Evolutionary conservation across 2,329 filamentous ascomycete species (phyloP).

Genomic region (Aureobasidium melanogenum): DNA sequence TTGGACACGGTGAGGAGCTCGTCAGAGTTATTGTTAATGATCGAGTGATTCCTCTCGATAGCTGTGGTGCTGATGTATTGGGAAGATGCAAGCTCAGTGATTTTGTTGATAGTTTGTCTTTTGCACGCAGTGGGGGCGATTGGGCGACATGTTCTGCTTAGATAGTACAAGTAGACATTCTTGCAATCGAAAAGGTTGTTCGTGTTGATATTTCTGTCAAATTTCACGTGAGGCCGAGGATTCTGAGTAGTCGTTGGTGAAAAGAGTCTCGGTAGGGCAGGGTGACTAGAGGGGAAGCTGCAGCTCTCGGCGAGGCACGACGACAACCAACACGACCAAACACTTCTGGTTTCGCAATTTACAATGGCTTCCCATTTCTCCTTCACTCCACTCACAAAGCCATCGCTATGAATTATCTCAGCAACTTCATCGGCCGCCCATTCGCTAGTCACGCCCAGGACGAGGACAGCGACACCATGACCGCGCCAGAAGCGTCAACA

Average conservation of each 20-base stretch:
- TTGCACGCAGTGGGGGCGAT: conserved; percentile 60
- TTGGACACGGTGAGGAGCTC: conserved; percentile 51
- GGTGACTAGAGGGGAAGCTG: background rate
- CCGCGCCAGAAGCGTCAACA: background rate
- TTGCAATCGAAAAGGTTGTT: background rate
- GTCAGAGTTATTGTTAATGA: conserved; percentile 80
- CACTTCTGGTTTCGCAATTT: background rate
- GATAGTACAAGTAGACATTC: background rate
- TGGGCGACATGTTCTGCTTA: conserved; percentile 57
- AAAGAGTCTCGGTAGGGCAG: background rate
- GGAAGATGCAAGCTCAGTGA: conserved; percentile 61
- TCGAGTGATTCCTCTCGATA: conserved; percentile 62
- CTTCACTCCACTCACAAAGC: background rate
- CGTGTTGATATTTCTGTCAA: background rate
- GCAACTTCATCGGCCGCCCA: background rate
- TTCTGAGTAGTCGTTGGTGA: background rate
- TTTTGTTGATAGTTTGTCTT: conserved; percentile 68
- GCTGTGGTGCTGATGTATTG: conserved; percentile 59
- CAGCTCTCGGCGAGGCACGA: background rate
- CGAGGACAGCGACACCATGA: background rate
- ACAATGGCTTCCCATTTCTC: background rate
- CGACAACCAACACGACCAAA: background rate
- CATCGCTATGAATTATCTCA: background rate
- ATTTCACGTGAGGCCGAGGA: background rate
- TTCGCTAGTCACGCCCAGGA: background rate